Evolutionary conservation across 768 basidiomycete species (phyloP).

Genomic region (Royoungia palumana): DNA sequence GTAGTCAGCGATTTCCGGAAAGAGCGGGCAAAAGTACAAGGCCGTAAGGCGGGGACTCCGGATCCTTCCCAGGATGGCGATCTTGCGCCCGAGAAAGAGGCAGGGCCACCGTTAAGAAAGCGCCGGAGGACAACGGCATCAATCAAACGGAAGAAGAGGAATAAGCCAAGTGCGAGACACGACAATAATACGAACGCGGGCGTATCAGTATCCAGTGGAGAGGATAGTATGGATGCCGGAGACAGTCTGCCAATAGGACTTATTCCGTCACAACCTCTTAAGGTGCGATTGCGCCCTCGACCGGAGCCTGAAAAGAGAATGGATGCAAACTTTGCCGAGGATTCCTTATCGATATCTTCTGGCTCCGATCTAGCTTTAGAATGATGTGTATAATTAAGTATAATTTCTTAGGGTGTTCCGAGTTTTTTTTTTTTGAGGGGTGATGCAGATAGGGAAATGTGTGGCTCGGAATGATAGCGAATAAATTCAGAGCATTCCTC

Average conservation of each 20-base stretch:
- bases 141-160: constrained; percentile 9
- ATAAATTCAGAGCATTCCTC: background rate
- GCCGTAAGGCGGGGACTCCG: constrained; percentile 12
- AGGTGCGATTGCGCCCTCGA: constrained; percentile 40
- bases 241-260: background rate
- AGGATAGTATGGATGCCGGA: constrained; percentile 20
- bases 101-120: constrained; percentile 29
- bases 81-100: constrained; percentile 25
- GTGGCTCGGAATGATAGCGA: background rate
- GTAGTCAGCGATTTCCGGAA: constrained; percentile 81
- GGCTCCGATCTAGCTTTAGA: background rate
- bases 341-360: constrained; percentile 3
- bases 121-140: constrained; percentile 25
- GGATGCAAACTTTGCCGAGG: constrained; percentile 10
- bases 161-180: background rate
- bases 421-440: too few relatives aligned
- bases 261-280: constrained; percentile 23
- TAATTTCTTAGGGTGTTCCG: constrained; percentile 1
- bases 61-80: constrained; percentile 26
- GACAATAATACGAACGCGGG: background rate
- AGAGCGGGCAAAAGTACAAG: constrained; percentile 25
- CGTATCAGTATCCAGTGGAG: constrained; percentile 4
- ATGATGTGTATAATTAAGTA: constrained; percentile 6
- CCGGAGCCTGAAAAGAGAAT: constrained; percentile 33
- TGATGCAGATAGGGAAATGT: too few relatives aligned